Evolutionary conservation across 1,284 basidiomycete species (phyloP).

Genomic region (Ceratobasidium sp.): DNA sequence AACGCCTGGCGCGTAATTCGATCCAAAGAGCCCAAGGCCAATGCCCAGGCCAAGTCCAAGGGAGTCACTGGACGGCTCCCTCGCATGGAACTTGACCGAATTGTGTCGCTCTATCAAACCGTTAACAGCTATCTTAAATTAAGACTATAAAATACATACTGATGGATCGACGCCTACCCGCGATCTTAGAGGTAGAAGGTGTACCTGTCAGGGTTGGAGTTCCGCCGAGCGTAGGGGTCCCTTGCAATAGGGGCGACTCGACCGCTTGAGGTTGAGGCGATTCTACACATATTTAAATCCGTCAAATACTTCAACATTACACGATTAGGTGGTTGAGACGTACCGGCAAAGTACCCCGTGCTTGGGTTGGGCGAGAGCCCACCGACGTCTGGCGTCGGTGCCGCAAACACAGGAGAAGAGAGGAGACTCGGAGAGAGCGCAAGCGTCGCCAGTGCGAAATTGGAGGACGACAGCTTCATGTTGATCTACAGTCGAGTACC

Average conservation of each 20-base stretch:
- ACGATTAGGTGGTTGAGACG: too few species aligned
- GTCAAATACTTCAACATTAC: too few species aligned
- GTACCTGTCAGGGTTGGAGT: neutral
- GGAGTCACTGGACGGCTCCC: neutral
- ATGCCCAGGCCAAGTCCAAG: neutral
- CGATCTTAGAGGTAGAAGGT: slow-evolving; percentile 16
- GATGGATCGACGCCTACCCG: slow-evolving; percentile 30
- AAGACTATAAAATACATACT: neutral
- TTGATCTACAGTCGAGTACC: slow-evolving; percentile 2
- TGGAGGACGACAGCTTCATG: slow-evolving; percentile 38
- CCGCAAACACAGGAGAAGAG: slow-evolving; percentile 34
- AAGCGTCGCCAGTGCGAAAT: slow-evolving; percentile 22
- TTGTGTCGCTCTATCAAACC: neutral
- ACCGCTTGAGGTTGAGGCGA: slow-evolving; percentile 6
- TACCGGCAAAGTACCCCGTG: slow-evolving; percentile 27
- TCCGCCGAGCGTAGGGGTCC: neutral
- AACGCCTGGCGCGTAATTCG: neutral
- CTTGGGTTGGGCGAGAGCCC: slow-evolving; percentile 27
- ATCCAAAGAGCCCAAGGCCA: neutral
- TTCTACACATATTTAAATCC: too few species aligned
- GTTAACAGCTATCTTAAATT: neutral
- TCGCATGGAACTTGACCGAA: slow-evolving; percentile 6
- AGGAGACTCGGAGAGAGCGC: slow-evolving; percentile 32
- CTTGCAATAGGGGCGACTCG: slow-evolving; percentile 25
- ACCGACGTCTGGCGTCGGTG: slow-evolving; percentile 10